phyloP scores from a whole-genome alignment of 2,329 filamentous ascomycete genomes.

The Aspergillus brasiliensis region DNA sequence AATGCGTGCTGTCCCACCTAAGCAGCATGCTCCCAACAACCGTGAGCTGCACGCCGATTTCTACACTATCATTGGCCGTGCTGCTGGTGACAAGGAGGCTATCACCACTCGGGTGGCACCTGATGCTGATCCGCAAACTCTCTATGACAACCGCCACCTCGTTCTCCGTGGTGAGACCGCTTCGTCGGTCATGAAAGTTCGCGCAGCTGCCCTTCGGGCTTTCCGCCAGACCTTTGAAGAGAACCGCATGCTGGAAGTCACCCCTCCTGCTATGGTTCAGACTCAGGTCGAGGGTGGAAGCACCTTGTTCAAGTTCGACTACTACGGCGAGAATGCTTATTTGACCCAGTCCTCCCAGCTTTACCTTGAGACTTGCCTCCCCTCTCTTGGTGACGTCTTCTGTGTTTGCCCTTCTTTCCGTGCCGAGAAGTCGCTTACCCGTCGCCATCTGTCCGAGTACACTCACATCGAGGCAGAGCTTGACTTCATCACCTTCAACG shows the following conservation, averaged over 20 bases:
- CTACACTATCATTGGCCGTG: slow-evolving; percentile 76
- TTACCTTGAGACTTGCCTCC: slow-evolving; percentile 93
- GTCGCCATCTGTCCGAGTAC: slow-evolving; percentile 93
- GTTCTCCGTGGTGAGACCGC: slow-evolving; percentile 81
- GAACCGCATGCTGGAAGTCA: slow-evolving; percentile 76
- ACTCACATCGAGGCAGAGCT: slow-evolving; percentile 95
- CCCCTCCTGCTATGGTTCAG: slow-evolving; percentile 87
- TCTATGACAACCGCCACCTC: slow-evolving; percentile 82
- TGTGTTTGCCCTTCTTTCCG: slow-evolving; percentile 99
- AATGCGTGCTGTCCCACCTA: slow-evolving; percentile 76
- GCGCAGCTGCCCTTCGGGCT: slow-evolving; percentile 75
- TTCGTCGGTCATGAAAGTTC: slow-evolving; percentile 84
- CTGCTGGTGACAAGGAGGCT: slow-evolving; percentile 84
- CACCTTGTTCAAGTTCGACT: slow-evolving; percentile 85
- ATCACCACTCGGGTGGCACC: slow-evolving; percentile 80
- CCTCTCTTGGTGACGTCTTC: slow-evolving; percentile 90
- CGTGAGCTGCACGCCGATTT: slow-evolving; percentile 90
- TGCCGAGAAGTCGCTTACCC: slow-evolving; percentile 91
- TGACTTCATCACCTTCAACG: slow-evolving; percentile 91
- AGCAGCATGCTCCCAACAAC: slow-evolving; percentile 76
- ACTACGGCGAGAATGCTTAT: slow-evolving; percentile 88
- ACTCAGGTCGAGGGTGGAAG: slow-evolving; percentile 92
- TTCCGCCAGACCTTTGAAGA: slow-evolving; percentile 81
- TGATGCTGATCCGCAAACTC: slow-evolving; percentile 69
- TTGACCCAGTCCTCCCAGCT: slow-evolving; percentile 96